These are phyloP conservation scores for Tripterygium wilfordii DNA, from an alignment of 177 flowering plant species.

Conservation along the genomic window DNA sequence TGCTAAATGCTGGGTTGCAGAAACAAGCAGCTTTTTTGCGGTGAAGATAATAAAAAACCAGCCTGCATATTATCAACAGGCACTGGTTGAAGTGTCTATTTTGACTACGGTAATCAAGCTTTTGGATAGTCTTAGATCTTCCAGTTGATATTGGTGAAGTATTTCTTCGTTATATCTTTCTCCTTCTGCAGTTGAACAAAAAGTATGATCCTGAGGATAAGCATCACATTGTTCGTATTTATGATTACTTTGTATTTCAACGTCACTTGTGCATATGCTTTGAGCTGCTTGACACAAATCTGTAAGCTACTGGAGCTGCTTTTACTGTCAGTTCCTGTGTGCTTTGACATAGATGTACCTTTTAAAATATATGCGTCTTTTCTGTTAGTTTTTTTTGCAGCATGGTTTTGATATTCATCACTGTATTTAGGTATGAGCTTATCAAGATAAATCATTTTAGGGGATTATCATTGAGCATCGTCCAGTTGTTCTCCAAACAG, in stretches of 20 bases:
- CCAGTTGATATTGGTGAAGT: not conserved
- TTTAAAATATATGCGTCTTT: not conserved
- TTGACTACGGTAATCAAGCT: slow-evolving; percentile 54
- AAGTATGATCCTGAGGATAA: slow-evolving; percentile 95
- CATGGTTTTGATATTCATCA: slow-evolving; percentile 8
- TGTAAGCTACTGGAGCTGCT: slow-evolving; percentile 52
- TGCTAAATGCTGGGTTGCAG: slow-evolving; percentile 92
- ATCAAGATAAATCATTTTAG: slow-evolving; percentile 81
- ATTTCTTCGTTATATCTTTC: not conserved
- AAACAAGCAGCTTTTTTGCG: slow-evolving; percentile 74
- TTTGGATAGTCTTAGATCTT: not conserved
- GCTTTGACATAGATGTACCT: not conserved
- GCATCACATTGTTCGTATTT: slow-evolving; percentile 95
- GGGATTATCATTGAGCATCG: slow-evolving; percentile 82
- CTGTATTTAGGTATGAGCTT: slow-evolving; percentile 70
- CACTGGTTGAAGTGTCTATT: slow-evolving; percentile 94
- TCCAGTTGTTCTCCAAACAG: slow-evolving; percentile 94
- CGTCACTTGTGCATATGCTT: slow-evolving; percentile 92
- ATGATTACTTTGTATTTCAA: slow-evolving; percentile 81
- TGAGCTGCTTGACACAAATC: slow-evolving; percentile 86
- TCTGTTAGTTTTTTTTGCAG: not conserved
- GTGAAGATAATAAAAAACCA: slow-evolving; percentile 94
- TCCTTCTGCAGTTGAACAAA: slow-evolving; percentile 63
- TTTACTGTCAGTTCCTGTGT: not conserved
- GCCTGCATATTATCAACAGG: slow-evolving; percentile 97